Evolutionary conservation across 2,329 filamentous ascomycete species (phyloP).

Genomic region (Herpomyces periplanetae): DNA sequence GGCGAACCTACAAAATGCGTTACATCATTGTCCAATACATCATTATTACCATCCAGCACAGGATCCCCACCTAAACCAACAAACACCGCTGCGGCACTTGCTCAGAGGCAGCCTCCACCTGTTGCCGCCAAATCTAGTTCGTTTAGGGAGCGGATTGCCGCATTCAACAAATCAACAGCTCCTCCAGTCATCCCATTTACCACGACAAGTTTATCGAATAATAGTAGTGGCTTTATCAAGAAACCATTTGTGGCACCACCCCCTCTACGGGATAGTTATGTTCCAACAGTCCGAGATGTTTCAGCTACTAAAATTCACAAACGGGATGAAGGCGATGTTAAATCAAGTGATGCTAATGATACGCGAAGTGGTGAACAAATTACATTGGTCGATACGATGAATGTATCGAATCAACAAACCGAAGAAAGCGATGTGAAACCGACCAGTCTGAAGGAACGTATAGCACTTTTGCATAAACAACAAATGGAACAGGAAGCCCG

Average conservation of each 20-base stretch:
- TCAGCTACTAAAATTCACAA: slow-evolving; percentile 37
- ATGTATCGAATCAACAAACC: too few species aligned
- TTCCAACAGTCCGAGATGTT: slow-evolving; percentile 29
- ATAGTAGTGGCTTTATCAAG: slow-evolving; percentile 37
- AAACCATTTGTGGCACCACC: slow-evolving; percentile 88
- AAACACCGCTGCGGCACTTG: slow-evolving; percentile 8
- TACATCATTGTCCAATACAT: too few species aligned
- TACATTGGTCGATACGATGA: too few species aligned
- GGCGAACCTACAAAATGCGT: too few species aligned
- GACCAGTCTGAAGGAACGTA: slow-evolving; percentile 68
- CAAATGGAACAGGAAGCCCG: slow-evolving; percentile 58
- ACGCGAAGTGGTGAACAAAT: too few species aligned
- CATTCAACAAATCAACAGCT: slow-evolving; percentile 66
- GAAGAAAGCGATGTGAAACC: slow-evolving; percentile 52
- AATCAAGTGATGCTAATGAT: too few species aligned
- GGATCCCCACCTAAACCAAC: slow-evolving; percentile 9
- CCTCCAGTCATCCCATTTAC: slow-evolving; percentile 69
- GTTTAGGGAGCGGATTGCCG: slow-evolving; percentile 79
- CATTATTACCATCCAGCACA: slow-evolving; percentile 6
- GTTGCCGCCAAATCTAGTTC: slow-evolving; percentile 34
- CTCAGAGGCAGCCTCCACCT: slow-evolving; percentile 18
- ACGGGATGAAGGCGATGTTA: slow-evolving; percentile 72
- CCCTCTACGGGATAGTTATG: slow-evolving; percentile 58
- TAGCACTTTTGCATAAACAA: slow-evolving; percentile 68
- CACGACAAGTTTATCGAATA: slow-evolving; percentile 19